Conservation (phyloP, 2,329 filamentous ascomycete genomes). For the Trichocomaceae sp. region DNA sequence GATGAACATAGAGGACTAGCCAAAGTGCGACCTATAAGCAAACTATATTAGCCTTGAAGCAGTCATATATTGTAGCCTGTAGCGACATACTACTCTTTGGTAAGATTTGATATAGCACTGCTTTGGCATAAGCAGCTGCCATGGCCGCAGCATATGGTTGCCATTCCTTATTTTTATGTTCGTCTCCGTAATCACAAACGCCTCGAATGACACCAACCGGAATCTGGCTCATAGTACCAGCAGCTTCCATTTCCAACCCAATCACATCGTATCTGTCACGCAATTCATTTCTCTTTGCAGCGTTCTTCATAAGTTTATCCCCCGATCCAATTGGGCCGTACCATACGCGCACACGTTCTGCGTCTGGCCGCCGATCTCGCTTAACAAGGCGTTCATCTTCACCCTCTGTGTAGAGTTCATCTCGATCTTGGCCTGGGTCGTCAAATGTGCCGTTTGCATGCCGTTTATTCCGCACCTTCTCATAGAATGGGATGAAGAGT, state of each 20-base stretch:
- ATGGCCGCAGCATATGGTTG: constrained; percentile 5
- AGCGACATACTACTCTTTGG: not conserved
- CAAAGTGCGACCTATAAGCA: too few species aligned
- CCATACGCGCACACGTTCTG: not conserved
- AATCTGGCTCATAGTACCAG: constrained; percentile 2
- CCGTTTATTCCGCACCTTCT: not conserved
- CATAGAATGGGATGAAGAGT: not conserved
- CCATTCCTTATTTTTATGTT: constrained; percentile 3
- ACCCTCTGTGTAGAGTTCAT: not conserved
- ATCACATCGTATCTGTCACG: not conserved
- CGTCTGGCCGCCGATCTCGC: not conserved
- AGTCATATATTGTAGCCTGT: not conserved
- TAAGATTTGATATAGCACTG: constrained; percentile 1
- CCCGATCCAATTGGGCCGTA: constrained; percentile 2
- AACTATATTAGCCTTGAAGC: not conserved
- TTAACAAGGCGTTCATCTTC: not conserved
- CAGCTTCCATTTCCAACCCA: constrained; percentile 1
- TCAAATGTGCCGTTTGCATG: constrained; percentile 1
- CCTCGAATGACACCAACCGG: constrained; percentile 4
- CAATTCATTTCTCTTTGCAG: not conserved
- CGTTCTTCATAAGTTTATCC: not conserved
- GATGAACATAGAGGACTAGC: too few species aligned
- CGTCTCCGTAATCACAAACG: constrained; percentile 5
- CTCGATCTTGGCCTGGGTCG: constrained; percentile 5
- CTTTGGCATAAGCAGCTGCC: constrained; percentile 2